Evolutionary conservation across 2,329 filamentous ascomycete species (phyloP), one percentile per base, ranked within the genome.

Genomic region (Trichoderma atrobrunneum): DNA sequence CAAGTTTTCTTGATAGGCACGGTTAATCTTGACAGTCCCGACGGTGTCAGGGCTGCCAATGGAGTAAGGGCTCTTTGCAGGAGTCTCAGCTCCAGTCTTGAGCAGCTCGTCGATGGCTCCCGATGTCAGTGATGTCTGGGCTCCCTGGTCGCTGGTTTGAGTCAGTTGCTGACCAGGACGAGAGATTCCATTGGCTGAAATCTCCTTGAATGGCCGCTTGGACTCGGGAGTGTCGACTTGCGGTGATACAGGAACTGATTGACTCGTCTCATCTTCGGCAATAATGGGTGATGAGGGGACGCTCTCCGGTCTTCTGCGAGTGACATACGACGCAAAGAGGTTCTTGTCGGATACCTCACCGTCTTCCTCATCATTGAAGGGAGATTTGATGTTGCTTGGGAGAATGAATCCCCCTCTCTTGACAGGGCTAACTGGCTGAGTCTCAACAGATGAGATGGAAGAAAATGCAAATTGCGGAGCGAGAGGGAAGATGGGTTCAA

Each of bases 91-190:
- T 54, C 76, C 74, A 24, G 86, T 85, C 75, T 87, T 87, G 71
- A 97, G 82, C 77, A 97, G 86, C 70, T 89, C 87, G 76, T 97
- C 94, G 74, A 97, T 93, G 71, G 92, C 90, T 64, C 92, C 89
- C 0, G 93, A 89, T n/a, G 94, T 97, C 34, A 98, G 85, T 51
- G 91, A 87, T 28, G 95, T 98, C 82, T 98, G 95, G 16, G 92
- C 92, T 68, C 91, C 89, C 75, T 92, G 91, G 77, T 97, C 93
- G 24, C 86, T 83, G 73, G 87, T 91, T 70, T 83, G 80, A 54
- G 83, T 74, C 28, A 70, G 66, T 26, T 74, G 77, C 77, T 84
- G 84, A 7, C 75, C 63, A 28, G 82, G 77, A 24, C 82, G 83
- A 66, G 80, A 77, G 72, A 80, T 82, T 3, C 85, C 81, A 77